Evolutionary conservation across 2,329 filamentous ascomycete genomes (phyloP).

Genomic region (Sphaceloma murrayae): DNA sequence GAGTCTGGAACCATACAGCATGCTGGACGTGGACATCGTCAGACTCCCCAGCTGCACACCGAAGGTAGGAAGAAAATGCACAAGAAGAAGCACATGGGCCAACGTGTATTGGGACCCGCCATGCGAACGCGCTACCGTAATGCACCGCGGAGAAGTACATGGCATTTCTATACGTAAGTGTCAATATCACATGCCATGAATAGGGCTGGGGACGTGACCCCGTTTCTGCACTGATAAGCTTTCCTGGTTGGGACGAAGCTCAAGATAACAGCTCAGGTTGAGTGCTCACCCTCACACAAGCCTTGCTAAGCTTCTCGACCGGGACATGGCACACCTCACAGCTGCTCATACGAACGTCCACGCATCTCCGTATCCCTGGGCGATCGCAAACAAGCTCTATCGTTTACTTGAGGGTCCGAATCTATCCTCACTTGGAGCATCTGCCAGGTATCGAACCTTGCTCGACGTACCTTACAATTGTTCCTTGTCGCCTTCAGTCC

Average conservation of each 20-base stretch:
- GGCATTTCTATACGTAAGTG: not conserved
- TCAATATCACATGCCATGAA: not conserved
- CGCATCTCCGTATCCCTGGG: slow-evolving; percentile 9
- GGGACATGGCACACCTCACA: slow-evolving; percentile 6
- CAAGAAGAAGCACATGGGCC: too few relatives aligned
- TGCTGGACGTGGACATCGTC: too few relatives aligned
- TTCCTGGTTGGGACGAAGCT: slow-evolving; percentile 9
- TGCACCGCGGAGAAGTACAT: not conserved
- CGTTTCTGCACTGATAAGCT: slow-evolving; percentile 9
- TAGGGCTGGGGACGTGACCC: not conserved
- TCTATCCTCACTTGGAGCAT: not conserved
- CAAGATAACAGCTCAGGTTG: slow-evolving; percentile 6
- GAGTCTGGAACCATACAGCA: too few relatives aligned
- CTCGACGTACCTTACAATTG: too few relatives aligned
- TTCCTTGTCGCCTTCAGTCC: too few relatives aligned
- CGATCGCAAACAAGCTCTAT: not conserved
- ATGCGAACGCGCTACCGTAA: too few relatives aligned
- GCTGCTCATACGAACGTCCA: not conserved
- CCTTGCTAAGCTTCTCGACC: slow-evolving; percentile 8
- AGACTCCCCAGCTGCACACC: too few relatives aligned
- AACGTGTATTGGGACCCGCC: too few relatives aligned
- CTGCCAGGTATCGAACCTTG: not conserved
- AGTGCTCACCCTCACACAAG: slow-evolving; percentile 8
- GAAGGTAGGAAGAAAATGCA: too few relatives aligned
- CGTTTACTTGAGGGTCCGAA: not conserved